phyloP scores from a whole-genome alignment of 176 grass and related monocot species.

The Musa acuminata region DNA sequence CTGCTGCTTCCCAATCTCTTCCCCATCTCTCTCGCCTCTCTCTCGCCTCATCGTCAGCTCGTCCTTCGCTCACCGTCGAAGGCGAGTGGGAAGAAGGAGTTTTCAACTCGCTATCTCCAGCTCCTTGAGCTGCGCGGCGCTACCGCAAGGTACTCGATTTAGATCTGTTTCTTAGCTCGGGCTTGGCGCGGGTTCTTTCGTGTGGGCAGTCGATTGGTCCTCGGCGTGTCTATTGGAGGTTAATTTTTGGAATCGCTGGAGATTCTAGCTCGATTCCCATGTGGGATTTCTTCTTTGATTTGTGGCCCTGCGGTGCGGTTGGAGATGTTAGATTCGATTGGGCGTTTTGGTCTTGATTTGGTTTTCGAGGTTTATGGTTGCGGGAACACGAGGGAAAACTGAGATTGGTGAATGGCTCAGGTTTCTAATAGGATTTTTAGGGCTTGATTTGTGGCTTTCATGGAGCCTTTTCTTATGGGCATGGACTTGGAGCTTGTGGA shows the following conservation, averaged over 20 bases:
- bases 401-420: not conserved
- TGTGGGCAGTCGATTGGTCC: not conserved
- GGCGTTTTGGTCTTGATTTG: not conserved
- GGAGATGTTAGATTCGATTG: not conserved
- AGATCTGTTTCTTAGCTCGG: not conserved
- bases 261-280: not conserved
- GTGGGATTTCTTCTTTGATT: not conserved
- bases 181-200: not conserved
- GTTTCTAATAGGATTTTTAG: not conserved
- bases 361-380: not conserved
- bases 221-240: not conserved
- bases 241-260: not conserved
- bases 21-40: not conserved
- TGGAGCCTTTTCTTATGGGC: not conserved
- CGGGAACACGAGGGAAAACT: not conserved
- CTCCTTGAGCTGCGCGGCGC: not conserved
- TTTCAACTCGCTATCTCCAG: not conserved
- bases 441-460: not conserved
- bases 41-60: not conserved
- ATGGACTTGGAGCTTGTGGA: not conserved
- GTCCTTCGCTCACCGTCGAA: not conserved
- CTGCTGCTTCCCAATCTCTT: not conserved
- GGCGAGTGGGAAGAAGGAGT: not conserved
- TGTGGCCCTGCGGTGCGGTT: not conserved
- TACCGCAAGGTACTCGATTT: not conserved